Percentiles rank a stretch among this genome's conserved stretches.
These are phyloP conservation scores for Davidsoniella neocaledoniae DNA, from an alignment of 2,329 filamentous ascomycete genomes.

Conservation along the genomic window DNA sequence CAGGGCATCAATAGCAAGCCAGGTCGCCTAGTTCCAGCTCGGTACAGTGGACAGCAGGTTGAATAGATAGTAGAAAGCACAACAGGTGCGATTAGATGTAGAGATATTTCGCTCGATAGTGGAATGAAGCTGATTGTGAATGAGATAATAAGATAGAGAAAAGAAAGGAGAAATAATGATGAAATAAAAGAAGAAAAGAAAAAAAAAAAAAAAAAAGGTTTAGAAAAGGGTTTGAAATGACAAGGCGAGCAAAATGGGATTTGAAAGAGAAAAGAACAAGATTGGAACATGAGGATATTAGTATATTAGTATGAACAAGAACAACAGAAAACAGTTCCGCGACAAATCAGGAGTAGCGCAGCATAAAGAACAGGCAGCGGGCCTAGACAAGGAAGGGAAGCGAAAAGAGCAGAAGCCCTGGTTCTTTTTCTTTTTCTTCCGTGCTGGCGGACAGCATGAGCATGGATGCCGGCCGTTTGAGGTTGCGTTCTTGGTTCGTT, in stretches of 20 bases:
- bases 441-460: too few species aligned
- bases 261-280: background rate
- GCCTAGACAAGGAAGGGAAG: too few species aligned
- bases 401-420: too few species aligned
- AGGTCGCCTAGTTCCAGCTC: background rate
- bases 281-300: background rate
- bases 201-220: background rate
- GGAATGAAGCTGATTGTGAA: background rate
- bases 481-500: too few species aligned
- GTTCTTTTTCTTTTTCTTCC: too few species aligned
- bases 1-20: too few species aligned
- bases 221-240: background rate
- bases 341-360: slow-evolving; percentile 1
- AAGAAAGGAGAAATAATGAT: background rate
- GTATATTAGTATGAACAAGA: background rate
- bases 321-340: slow-evolving; percentile 5
- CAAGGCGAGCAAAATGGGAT: background rate
- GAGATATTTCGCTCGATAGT: too few species aligned
- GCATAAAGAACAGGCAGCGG: background rate
- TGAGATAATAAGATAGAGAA: background rate
- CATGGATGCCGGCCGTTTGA: too few species aligned
- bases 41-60: background rate
- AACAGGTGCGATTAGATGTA: too few species aligned
- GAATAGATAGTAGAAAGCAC: too few species aligned
- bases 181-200: background rate